A percentile compares a stretch with the other conserved stretches of the same genome.
Conservation (phyloP, 176 grass and related monocot species). For the Aegilops speltoides region DNA sequence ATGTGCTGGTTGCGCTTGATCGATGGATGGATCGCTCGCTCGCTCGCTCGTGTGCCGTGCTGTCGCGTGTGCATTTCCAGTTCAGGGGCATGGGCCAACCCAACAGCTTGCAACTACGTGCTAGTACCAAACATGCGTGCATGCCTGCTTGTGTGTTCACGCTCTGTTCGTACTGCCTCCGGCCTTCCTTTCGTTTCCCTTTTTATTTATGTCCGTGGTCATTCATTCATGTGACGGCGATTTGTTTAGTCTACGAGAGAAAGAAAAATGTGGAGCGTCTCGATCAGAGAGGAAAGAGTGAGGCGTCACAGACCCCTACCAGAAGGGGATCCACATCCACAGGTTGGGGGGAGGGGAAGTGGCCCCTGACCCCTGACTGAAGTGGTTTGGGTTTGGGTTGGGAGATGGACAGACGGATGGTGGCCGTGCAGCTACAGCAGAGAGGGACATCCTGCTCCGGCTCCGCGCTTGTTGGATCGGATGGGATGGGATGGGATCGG, state of each 20-base stretch:
- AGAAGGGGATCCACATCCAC: neutral
- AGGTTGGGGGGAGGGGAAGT: neutral
- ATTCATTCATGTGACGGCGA: neutral
- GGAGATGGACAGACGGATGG: slow-evolving; percentile 33
- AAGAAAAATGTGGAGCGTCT: slow-evolving; percentile 15
- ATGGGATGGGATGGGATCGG: neutral
- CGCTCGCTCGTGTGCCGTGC: neutral
- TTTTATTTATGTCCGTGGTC: neutral
- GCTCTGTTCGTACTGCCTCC: neutral
- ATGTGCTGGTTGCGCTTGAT: neutral
- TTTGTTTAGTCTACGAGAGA: neutral
- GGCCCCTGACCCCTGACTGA: slow-evolving; percentile 25
- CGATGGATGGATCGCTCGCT: neutral
- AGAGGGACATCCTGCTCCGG: slow-evolving; percentile 20
- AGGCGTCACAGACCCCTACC: slow-evolving; percentile 17
- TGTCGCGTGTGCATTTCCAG: neutral
- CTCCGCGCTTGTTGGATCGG: slow-evolving; percentile 31
- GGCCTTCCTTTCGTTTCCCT: neutral
- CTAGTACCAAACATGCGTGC: neutral
- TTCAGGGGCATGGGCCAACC: slow-evolving; percentile 20
- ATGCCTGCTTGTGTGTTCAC: neutral
- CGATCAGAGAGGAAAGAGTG: slow-evolving; percentile 3
- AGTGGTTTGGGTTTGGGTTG: slow-evolving; percentile 30
- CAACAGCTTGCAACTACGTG: neutral
- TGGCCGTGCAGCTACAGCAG: slow-evolving; percentile 41